Evolutionary conservation across 108 stramenopile genomes (phyloP), one percentile per base, ranked within the genome.

Genomic region (Conticribra guillardii): DNA sequence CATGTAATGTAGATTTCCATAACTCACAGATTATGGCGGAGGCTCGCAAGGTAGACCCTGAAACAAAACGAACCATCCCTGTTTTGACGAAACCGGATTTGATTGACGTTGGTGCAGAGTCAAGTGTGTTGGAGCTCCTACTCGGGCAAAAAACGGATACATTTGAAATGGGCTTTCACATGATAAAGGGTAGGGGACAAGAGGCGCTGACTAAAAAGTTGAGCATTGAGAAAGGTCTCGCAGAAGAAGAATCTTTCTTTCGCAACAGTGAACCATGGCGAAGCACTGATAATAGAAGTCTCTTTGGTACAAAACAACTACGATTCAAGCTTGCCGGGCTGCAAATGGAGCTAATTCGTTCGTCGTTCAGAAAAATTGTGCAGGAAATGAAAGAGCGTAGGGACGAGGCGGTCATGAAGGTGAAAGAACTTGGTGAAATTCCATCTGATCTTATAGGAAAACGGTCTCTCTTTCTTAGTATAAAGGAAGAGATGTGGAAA

Each of bases 1-100:
- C 96, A 1, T 73, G 88, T 14, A 93, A 93, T 26, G 85, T 89
- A 2, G 94, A 97, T 65, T 83, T 95, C 71, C 94, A 93, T 44
- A 96, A 93, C 60, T 79, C 87, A 3, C 86, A 89, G 69, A 88
- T 92, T 21, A 62, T 95, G 64, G 82, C 83, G 44, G 74, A 78
- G 32, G 88, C 89, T 9, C 46, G 57, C 44, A 58, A 68, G 54
- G 85, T 87, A 30, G 94, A 94, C 60, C 86, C 88, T 7, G 32
- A 54, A 15, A 87, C 87, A 17, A 34, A 68, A 54, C 86, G 93
- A 2, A 97, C 95, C 4, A 83, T 96, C 47, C 93, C 91, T 7
- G 95, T 96, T 30, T 58, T 96, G 16, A 97, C 96, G 4, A 97
- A 97, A 66, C 91, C 93, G 8, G 96, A 97, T 73, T 70, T 94